Evolutionary conservation across 345 rosid species (phyloP).

Genomic region (Citrus sinensis): DNA sequence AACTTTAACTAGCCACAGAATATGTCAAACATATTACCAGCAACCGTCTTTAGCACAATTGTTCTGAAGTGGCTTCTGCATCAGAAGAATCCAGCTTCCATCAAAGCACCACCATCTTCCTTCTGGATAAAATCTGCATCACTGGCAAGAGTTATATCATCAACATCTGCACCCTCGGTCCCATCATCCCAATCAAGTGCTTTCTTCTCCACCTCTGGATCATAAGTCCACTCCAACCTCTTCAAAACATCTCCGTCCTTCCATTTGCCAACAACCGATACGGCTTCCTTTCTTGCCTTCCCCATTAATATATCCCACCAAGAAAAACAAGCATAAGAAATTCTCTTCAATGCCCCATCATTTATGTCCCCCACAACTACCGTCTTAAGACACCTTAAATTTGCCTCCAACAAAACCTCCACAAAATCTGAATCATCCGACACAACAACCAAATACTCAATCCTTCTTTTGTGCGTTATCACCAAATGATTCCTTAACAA

Average conservation of each 20-base stretch:
- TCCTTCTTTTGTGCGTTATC: constrained; percentile 40
- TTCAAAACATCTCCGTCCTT: constrained; percentile 39
- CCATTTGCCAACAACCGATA: constrained; percentile 48
- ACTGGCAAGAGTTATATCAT: constrained; percentile 18
- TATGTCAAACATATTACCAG: no score
- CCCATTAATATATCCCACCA: constrained; percentile 83
- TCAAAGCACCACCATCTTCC: constrained; percentile 44
- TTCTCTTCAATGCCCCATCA: constrained; percentile 58
- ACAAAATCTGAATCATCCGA: not conserved
- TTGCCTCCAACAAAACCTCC: constrained; percentile 65
- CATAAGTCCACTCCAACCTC: not conserved
- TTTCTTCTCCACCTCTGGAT: constrained; percentile 23
- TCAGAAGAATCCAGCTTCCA: constrained; percentile 52
- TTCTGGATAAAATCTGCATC: constrained; percentile 18
- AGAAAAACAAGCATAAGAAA: constrained; percentile 66
- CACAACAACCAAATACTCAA: no score
- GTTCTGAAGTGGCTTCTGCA: constrained; percentile 25
- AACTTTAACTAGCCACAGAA: no score
- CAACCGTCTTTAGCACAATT: not conserved
- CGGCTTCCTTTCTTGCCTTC: constrained; percentile 73
- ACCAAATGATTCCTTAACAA: constrained; percentile 69
- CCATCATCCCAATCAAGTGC: constrained; percentile 5
- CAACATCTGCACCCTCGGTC: not conserved
- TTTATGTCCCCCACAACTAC: constrained; percentile 34
- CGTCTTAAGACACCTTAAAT: constrained; percentile 62